Evolutionary conservation across 495 filamentous ascomycete species (phyloP).

Genomic region (Aspergillus nanangensis): DNA sequence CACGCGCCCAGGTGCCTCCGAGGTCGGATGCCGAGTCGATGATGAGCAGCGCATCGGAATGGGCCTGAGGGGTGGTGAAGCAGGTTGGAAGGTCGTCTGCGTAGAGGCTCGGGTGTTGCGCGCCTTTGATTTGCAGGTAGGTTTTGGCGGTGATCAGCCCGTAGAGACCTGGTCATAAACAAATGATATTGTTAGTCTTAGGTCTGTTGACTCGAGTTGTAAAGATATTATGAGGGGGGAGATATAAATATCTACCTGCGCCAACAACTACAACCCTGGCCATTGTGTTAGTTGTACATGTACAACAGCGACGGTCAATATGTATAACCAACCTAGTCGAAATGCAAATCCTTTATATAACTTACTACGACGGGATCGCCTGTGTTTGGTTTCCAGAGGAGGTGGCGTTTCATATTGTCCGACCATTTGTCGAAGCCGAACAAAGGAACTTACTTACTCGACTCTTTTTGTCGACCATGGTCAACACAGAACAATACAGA

Average conservation of each 20-base stretch:
- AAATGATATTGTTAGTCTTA: not conserved
- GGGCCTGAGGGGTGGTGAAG: not conserved
- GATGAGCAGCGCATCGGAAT: conserved; percentile 22
- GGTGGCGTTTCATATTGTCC: too few relatives aligned
- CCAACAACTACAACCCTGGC: not conserved
- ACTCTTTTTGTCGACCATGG: too few relatives aligned
- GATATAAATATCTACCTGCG: not conserved
- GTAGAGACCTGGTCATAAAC: conserved; percentile 24
- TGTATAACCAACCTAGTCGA: too few relatives aligned
- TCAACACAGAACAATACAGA: too few relatives aligned
- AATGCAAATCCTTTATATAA: too few relatives aligned
- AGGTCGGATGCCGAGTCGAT: conserved; percentile 47
- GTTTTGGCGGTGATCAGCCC: conserved; percentile 57
- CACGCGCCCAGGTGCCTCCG: conserved; percentile 61
- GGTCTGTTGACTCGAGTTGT: not conserved
- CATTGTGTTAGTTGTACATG: not conserved
- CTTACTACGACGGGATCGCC: too few relatives aligned
- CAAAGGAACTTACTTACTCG: too few relatives aligned
- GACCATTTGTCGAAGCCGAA: too few relatives aligned
- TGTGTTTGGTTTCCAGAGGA: too few relatives aligned
- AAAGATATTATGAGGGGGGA: too few relatives aligned
- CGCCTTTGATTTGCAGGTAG: conserved; percentile 42
- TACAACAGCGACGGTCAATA: too few relatives aligned
- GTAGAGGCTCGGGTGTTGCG: conserved; percentile 6
- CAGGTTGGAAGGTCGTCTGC: not conserved